A percentile compares a stretch with the other conserved stretches of the same genome.
phyloP scores from a whole-genome alignment of 192 early-diverging fungal genomes.

The Coemansia sp. region DNA sequence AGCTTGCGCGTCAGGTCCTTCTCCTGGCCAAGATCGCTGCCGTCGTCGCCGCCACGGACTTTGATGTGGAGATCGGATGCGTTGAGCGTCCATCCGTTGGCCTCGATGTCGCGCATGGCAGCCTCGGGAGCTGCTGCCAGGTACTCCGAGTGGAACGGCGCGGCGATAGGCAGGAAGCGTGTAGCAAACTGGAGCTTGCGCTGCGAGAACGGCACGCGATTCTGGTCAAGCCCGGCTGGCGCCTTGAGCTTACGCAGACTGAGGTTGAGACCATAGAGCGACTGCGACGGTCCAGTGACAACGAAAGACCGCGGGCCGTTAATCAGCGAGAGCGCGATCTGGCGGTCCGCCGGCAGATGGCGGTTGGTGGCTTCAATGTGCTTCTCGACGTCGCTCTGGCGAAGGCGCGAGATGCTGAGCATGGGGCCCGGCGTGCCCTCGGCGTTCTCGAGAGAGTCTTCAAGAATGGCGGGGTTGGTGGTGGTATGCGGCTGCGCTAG shows the following conservation, averaged over 20 bases:
- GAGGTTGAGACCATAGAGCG: conserved; percentile 88
- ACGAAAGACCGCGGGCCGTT: conserved; percentile 90
- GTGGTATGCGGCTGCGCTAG: conserved; percentile 77
- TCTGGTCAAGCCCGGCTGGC: conserved; percentile 78
- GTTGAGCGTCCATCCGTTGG: conserved; percentile 62
- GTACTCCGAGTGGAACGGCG: conserved; percentile 89
- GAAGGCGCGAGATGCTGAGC: conserved; percentile 83
- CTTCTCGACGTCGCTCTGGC: conserved; percentile 76
- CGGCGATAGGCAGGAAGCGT: conserved; percentile 89
- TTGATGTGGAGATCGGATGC: conserved; percentile 69
- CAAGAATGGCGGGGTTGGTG: conserved; percentile 80
- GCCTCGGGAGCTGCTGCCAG: conserved; percentile 63
- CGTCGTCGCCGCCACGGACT: conserved; percentile 79
- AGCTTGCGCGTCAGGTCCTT: conserved; percentile 67
- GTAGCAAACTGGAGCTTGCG: conserved; percentile 88
- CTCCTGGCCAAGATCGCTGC: conserved; percentile 66
- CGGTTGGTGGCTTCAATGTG: conserved; percentile 86
- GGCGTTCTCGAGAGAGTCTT: conserved; percentile 83
- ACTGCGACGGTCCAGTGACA: conserved; percentile 86
- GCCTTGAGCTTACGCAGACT: conserved; percentile 92
- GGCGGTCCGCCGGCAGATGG: conserved; percentile 78
- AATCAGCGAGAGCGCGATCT: conserved; percentile 81
- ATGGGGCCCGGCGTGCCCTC: conserved; percentile 93
- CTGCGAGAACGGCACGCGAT: conserved; percentile 82
- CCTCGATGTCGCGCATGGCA: conserved; percentile 68